Evolutionary conservation across 2,329 filamentous ascomycete genomes (phyloP), one percentile per base, ranked within the genome.

Genomic region (Ascochyta viciae-villosae): DNA sequence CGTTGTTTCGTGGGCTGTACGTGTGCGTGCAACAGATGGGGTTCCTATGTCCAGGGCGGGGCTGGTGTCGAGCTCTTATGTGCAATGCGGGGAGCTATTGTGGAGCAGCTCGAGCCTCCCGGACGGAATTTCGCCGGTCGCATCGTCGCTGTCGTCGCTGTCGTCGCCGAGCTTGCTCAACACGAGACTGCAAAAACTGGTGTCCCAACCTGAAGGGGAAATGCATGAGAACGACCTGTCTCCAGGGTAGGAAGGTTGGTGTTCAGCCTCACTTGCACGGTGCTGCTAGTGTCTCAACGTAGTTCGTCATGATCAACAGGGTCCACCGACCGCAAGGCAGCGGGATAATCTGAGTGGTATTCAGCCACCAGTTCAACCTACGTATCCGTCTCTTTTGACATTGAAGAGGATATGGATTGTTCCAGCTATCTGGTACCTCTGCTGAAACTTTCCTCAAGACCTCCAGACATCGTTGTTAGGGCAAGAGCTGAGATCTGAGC

Each of bases 21-120:
- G 31, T 33, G 22, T 42, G 3, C 15, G 40, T 29, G 24, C 9
- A 35, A 37, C 24, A n/a, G 26, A 12, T n/a, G 24, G n/a, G 23
- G 22, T 41, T 50, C 13, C 40, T 41, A 29, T 22, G 33, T 40
- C 41, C 10, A 49, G 15, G 40, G 50, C 31, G 50, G 50, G 55
- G 55, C 46, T 43, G 35, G 22, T 23, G 16, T 43, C 13, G 42
- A 54, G 33, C 40, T 54, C 46, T 58, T 58, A 58, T 42, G 26
- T 42, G 41, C 55, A 47, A 50, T 54, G 55, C 50, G 55, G 50
- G 55, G 55, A 47, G 55, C 54, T 42, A 47, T 9, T 54, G 50
- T 53, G 55, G 55, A 58, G 50, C 50, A 48, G 3, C 37, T 33
- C 29, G 33, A 41, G 53, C 53, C 43, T 37, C 46, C 48, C 44